Conservation (phyloP, 2,329 filamentous ascomycete genomes). For the Thielaviopsis musarum region DNA sequence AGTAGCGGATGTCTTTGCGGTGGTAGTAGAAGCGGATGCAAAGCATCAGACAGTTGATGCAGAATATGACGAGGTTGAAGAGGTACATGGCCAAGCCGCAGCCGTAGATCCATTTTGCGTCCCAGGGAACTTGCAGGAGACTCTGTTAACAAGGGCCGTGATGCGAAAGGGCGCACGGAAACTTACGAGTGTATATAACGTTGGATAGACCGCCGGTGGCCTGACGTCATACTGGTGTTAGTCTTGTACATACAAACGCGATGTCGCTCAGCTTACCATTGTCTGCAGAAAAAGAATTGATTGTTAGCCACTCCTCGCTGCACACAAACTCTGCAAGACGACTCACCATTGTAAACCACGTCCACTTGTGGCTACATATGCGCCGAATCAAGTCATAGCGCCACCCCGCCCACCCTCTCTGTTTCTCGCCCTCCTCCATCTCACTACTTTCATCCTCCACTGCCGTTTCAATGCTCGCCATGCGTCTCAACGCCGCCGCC, state of each 20-base stretch:
- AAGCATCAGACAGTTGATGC: constrained; percentile 46
- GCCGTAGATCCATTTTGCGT: constrained; percentile 31
- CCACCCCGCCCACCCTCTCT: background rate
- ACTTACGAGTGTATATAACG: background rate
- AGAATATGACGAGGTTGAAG: constrained; percentile 45
- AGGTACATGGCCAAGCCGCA: constrained; percentile 46
- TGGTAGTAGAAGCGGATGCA: constrained; percentile 40
- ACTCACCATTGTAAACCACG: background rate
- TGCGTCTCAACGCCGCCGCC: background rate
- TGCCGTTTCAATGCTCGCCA: background rate
- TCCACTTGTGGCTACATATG: background rate
- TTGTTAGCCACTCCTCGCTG: background rate
- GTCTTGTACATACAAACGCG: background rate
- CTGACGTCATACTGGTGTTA: background rate
- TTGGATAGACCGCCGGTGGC: background rate
- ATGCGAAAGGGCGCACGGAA: too few relatives aligned
- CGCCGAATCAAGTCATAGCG: background rate
- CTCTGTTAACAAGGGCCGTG: background rate
- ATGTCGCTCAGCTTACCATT: background rate
- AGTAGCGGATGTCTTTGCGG: constrained; percentile 26
- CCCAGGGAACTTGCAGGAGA: background rate
- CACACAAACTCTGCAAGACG: background rate
- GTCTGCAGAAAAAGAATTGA: background rate
- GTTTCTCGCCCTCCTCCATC: background rate
- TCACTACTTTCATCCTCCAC: background rate